These are phyloP conservation scores for Aspergillus transmontanensis DNA, from an alignment of 2,329 filamentous ascomycete genomes.

Conservation along the genomic window DNA sequence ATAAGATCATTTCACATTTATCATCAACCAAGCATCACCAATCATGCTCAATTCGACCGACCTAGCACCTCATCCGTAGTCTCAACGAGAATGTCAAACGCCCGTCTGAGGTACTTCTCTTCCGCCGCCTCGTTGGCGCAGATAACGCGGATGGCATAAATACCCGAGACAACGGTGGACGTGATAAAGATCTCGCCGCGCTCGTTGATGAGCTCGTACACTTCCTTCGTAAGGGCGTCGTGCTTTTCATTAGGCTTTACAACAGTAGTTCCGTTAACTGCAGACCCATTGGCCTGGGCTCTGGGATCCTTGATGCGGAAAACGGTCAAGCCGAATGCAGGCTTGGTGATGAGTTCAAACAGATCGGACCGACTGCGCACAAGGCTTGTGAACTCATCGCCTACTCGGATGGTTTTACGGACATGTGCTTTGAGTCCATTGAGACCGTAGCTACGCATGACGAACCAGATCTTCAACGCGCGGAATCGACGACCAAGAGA, in stretches of 20 bases:
- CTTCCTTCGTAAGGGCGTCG: slow-evolving; percentile 70
- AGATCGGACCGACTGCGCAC: slow-evolving; percentile 65
- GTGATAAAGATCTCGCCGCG: slow-evolving; percentile 82
- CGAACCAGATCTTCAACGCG: slow-evolving; percentile 92
- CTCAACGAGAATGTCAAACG: slow-evolving; percentile 72
- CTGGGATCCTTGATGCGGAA: slow-evolving; percentile 62
- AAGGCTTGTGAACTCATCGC: slow-evolving; percentile 68
- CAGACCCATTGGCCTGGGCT: slow-evolving; percentile 14
- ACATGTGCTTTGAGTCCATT: slow-evolving; percentile 75
- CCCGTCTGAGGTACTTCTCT: slow-evolving; percentile 69
- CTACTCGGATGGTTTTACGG: slow-evolving; percentile 66
- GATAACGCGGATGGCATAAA: slow-evolving; percentile 79
- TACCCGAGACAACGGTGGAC: slow-evolving; percentile 69
- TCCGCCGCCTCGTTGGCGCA: slow-evolving; percentile 71
- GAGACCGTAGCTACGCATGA: slow-evolving; percentile 79
- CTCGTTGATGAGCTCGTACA: slow-evolving; percentile 75
- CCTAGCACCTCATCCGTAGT: slow-evolving; percentile 18
- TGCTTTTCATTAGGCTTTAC: slow-evolving; percentile 52
- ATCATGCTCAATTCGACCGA: neutral
- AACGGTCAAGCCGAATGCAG: slow-evolving; percentile 77
- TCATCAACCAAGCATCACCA: neutral
- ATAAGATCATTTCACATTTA: neutral
- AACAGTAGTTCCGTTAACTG: slow-evolving; percentile 17
- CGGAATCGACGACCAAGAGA: slow-evolving; percentile 87
- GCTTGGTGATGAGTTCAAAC: slow-evolving; percentile 73